Evolutionary conservation across 23 red algal genomes (phyloP).

Genomic region (Gracilaria caudata): DNA sequence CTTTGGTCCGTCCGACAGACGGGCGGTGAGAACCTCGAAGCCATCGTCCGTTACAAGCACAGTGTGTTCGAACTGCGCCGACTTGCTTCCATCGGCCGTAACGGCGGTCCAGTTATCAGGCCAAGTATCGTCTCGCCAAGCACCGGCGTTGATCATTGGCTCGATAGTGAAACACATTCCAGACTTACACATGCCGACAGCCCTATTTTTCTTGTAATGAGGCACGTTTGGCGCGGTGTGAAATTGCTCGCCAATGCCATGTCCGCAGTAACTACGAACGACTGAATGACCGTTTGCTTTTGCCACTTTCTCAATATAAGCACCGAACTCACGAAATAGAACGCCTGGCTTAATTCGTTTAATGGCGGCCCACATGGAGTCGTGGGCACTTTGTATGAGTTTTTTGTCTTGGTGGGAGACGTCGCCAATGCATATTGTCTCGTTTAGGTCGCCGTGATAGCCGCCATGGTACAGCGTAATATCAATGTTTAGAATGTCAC

Average conservation of each 20-base stretch:
- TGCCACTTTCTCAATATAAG: slow-evolving; percentile 79
- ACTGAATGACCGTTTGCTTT: slow-evolving; percentile 67
- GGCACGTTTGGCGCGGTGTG: slow-evolving; percentile 96
- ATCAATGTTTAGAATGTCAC: slow-evolving; percentile 98
- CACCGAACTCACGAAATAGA: slow-evolving; percentile 87
- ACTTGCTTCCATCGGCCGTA: slow-evolving; percentile 79
- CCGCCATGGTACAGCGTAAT: slow-evolving; percentile 92
- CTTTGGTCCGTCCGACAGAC: slow-evolving; percentile 65
- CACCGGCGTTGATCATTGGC: slow-evolving; percentile 88
- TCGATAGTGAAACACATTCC: slow-evolving; percentile 94
- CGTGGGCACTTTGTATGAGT: slow-evolving; percentile 82
- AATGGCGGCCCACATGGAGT: slow-evolving; percentile 90
- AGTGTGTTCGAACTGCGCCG: slow-evolving; percentile 96
- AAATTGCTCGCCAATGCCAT: slow-evolving; percentile 88
- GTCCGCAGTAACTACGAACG: slow-evolving; percentile 94
- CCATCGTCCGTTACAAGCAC: slow-evolving; percentile 80
- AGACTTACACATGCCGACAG: slow-evolving; percentile 77
- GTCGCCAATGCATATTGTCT: slow-evolving; percentile 88
- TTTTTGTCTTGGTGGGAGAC: slow-evolving; percentile 49
- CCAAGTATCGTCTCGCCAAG: slow-evolving; percentile 85
- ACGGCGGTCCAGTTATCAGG: slow-evolving; percentile 97
- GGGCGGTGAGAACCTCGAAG: slow-evolving; percentile 87
- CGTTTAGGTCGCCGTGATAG: slow-evolving; percentile 96
- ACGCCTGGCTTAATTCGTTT: slow-evolving; percentile 77
- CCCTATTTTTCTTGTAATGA: slow-evolving; percentile 92